Percentiles rank a stretch among this genome's conserved stretches.
Conservation (phyloP, 495 filamentous ascomycete species). For the Aspergillus ellipticus region DNA sequence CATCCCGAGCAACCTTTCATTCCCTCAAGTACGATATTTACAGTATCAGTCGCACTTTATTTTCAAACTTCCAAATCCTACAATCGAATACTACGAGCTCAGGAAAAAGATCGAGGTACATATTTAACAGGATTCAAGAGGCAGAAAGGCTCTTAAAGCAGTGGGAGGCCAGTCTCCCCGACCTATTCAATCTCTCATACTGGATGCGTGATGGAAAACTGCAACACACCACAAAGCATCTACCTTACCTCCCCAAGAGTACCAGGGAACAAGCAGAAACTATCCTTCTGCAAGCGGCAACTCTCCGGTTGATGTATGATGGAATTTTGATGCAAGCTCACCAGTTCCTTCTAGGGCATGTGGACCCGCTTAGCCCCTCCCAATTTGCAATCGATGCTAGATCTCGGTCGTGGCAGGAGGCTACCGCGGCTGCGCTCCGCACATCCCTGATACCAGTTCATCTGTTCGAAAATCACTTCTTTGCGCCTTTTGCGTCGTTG, state of each 20-base stretch:
- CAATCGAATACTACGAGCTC: no score
- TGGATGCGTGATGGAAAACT: not conserved
- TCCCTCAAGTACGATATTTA: not conserved
- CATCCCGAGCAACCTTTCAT: not conserved
- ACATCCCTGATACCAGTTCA: slow-evolving; percentile 19
- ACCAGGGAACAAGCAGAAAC: slow-evolving; percentile 15
- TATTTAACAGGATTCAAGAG: not conserved
- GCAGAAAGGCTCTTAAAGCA: not conserved
- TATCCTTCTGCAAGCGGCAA: slow-evolving; percentile 19
- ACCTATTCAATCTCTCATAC: not conserved
- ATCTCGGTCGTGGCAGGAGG: slow-evolving; percentile 12
- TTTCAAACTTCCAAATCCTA: not conserved
- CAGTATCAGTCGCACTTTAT: no score
- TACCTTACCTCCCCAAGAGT: slow-evolving; percentile 3
- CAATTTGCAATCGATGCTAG: slow-evolving; percentile 12
- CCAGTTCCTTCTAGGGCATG: slow-evolving; percentile 15
- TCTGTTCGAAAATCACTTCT: slow-evolving; percentile 19
- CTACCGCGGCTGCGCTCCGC: slow-evolving; percentile 19
- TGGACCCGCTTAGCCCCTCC: slow-evolving; percentile 1
- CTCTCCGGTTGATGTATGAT: slow-evolving; percentile 19
- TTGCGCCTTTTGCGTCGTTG: slow-evolving; percentile 16
- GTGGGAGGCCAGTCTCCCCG: not conserved
- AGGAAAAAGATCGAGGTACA: not conserved
- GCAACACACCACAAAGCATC: not conserved
- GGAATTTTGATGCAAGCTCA: slow-evolving; percentile 17